These are phyloP conservation scores for Metschnikowia continentalis DNA, from an alignment of 805 yeast genomes.

Conservation along the genomic window DNA sequence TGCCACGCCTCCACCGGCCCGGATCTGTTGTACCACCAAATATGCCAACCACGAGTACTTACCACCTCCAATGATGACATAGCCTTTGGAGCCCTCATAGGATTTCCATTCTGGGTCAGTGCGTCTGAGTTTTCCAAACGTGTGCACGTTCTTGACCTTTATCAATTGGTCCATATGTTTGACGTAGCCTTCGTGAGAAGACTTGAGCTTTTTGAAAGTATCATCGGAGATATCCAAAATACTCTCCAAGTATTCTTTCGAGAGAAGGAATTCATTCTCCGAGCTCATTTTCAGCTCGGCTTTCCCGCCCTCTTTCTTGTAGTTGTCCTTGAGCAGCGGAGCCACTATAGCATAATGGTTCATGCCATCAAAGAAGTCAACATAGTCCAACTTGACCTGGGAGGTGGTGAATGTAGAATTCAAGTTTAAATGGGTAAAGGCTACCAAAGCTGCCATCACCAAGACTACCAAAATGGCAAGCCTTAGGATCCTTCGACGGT, in stretches of 20 bases:
- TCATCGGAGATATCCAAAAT: slow-evolving; percentile 39
- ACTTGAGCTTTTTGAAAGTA: slow-evolving; percentile 30
- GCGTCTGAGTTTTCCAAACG: slow-evolving; percentile 32
- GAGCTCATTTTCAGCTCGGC: slow-evolving; percentile 43
- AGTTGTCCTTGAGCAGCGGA: slow-evolving; percentile 39
- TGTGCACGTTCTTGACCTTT: slow-evolving; percentile 23
- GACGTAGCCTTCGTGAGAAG: slow-evolving; percentile 35
- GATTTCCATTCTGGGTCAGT: slow-evolving; percentile 38
- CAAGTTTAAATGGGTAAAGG: not conserved
- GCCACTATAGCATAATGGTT: slow-evolving; percentile 34
- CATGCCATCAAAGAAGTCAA: slow-evolving; percentile 26
- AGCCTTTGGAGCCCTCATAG: slow-evolving; percentile 33
- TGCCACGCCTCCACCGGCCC: slow-evolving; percentile 40
- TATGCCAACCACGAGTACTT: slow-evolving; percentile 48
- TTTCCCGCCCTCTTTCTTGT: slow-evolving; percentile 32
- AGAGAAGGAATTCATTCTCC: slow-evolving; percentile 40
- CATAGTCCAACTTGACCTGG: not conserved
- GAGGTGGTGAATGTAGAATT: not conserved
- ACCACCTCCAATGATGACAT: slow-evolving; percentile 53
- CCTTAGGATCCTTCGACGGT: not conserved
- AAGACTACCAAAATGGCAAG: not conserved
- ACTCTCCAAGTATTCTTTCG: slow-evolving; percentile 42
- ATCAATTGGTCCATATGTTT: slow-evolving; percentile 26
- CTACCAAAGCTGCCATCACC: not conserved
- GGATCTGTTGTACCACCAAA: slow-evolving; percentile 44